Conservation (phyloP, 352 stramenopile species). For the Pythium inflatum region DNA sequence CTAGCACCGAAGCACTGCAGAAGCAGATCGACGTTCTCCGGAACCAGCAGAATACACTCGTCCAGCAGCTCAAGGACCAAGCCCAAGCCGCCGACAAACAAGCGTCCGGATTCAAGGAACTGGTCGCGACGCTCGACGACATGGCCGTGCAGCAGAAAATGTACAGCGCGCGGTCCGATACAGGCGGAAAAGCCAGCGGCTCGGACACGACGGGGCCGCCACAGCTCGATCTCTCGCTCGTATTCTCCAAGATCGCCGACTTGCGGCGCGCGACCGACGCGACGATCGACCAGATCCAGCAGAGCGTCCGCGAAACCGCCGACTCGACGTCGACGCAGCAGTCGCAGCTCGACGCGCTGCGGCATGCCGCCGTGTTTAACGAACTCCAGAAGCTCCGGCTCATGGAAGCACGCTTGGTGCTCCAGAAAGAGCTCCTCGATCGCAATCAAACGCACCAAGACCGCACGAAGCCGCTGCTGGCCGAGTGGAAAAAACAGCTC, state of each 20-base stretch:
- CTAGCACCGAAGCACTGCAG: conserved; percentile 37
- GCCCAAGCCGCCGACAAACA: conserved; percentile 49
- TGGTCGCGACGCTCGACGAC: conserved; percentile 57
- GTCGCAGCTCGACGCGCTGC: conserved; percentile 55
- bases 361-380: conserved; percentile 55
- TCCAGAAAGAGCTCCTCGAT: conserved; percentile 73
- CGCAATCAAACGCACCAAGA: conserved; percentile 75
- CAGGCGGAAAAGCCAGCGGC: conserved; percentile 6
- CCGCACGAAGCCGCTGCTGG: conserved; percentile 63
- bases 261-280: conserved; percentile 64
- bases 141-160: conserved; percentile 56
- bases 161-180: conserved; percentile 13
- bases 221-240: conserved; percentile 73
- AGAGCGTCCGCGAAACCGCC: conserved; percentile 49
- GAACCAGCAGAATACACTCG: conserved; percentile 43
- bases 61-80: conserved; percentile 51
- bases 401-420: conserved; percentile 55
- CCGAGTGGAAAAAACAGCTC: conserved; percentile 69
- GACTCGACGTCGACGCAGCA: conserved; percentile 51
- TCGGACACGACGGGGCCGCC: conserved; percentile 12
- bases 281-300: conserved; percentile 57
- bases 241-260: conserved; percentile 82
- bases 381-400: conserved; percentile 60
- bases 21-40: conserved; percentile 56
- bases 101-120: conserved; percentile 49